These are phyloP conservation scores for Musa troglodytarum DNA, from an alignment of 176 grass and related monocot genomes.

Conservation along the genomic window DNA sequence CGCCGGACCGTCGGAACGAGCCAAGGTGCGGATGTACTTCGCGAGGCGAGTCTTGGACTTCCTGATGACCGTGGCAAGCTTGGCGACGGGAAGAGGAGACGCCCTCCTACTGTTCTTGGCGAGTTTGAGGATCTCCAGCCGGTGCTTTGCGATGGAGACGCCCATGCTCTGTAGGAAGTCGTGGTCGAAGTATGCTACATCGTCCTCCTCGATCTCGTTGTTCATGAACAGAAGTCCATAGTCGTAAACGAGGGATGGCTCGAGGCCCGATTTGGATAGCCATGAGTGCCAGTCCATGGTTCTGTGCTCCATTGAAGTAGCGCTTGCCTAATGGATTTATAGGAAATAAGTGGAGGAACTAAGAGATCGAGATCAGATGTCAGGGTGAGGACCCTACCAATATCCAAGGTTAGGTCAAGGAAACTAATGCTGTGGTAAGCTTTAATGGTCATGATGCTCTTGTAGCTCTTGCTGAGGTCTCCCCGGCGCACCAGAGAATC, in stretches of 20 bases:
- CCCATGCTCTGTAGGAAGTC: constrained; percentile 73
- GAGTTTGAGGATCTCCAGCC: constrained; percentile 78
- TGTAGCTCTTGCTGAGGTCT: too few relatives aligned
- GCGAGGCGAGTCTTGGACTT: constrained; percentile 35
- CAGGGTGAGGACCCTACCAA: too few relatives aligned
- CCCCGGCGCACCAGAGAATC: too few relatives aligned
- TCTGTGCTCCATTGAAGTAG: background rate
- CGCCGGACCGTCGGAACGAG: background rate
- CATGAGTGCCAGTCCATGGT: constrained; percentile 86
- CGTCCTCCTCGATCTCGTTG: constrained; percentile 55
- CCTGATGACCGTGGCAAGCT: constrained; percentile 35
- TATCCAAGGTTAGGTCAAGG: too few relatives aligned
- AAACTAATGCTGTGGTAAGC: too few relatives aligned
- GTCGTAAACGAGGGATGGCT: constrained; percentile 38
- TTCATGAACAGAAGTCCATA: constrained; percentile 55
- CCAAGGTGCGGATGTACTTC: constrained; percentile 26
- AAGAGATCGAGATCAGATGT: too few relatives aligned
- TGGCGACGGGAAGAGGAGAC: constrained; percentile 29
- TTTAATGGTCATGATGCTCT: too few relatives aligned
- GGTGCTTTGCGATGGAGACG: constrained; percentile 75
- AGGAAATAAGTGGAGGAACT: too few relatives aligned
- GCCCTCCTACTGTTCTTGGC: constrained; percentile 16
- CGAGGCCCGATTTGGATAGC: constrained; percentile 45
- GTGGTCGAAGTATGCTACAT: constrained; percentile 64
- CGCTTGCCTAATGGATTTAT: too few relatives aligned